Conservation (phyloP, 805 yeast genomes). For the Lipomyces sp. region DNA sequence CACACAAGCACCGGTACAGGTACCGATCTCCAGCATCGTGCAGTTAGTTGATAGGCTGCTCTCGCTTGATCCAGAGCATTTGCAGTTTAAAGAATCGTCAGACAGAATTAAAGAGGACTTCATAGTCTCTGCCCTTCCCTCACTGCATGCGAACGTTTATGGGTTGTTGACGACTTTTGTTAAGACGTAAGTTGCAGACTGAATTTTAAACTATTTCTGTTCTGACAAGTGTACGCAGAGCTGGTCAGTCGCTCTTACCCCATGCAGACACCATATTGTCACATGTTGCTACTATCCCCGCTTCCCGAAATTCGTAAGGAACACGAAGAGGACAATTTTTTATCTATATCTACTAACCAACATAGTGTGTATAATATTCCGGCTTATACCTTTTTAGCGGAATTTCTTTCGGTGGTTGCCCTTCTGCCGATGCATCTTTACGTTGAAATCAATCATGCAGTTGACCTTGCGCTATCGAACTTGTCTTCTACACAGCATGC, state of each 20-base stretch:
- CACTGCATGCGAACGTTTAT: conserved; percentile 28
- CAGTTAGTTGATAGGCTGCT: conserved; percentile 20
- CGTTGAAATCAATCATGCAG: conserved; percentile 21
- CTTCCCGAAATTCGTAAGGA: conserved; percentile 8
- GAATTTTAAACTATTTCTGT: background rate
- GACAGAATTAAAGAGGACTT: conserved; percentile 27
- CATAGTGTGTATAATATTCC: conserved; percentile 18
- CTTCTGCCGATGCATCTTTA: conserved; percentile 12
- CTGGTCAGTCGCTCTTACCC: conserved; percentile 23
- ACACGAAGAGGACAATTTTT: no score
- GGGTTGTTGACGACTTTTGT: conserved; percentile 21
- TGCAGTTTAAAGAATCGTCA: conserved; percentile 18
- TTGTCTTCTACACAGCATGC: conserved; percentile 11
- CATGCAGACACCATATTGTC: conserved; percentile 15
- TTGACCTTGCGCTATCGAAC: conserved; percentile 22
- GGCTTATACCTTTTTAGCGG: conserved; percentile 23
- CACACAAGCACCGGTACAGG: conserved; percentile 18
- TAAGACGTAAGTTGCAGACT: background rate
- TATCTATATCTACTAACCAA: background rate
- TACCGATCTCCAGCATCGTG: conserved; percentile 23
- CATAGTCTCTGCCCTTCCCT: conserved; percentile 18
- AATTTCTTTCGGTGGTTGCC: conserved; percentile 12
- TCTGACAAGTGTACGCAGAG: background rate
- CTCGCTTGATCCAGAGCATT: conserved; percentile 3
- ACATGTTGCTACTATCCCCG: conserved; percentile 6